Conservation (phyloP, 2,329 filamentous ascomycete species). For the Cercospora beticola region DNA sequence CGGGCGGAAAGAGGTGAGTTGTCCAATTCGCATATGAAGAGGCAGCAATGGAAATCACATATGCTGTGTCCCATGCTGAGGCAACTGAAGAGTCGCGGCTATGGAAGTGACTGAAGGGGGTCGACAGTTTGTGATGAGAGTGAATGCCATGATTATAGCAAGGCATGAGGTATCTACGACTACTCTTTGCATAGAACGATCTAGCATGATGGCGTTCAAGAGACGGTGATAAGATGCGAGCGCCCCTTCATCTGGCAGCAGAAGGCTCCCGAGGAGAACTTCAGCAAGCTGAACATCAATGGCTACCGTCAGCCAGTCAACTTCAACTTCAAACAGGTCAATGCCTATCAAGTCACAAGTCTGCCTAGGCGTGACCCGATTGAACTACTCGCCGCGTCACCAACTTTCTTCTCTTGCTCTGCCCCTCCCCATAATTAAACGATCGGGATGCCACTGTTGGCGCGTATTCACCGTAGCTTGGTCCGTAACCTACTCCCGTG, state of each 20-base stretch:
- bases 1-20: not conserved
- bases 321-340: conserved; percentile 36
- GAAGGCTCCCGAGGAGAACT: conserved; percentile 79
- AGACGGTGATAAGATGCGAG: no score
- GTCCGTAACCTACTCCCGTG: no score
- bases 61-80: not conserved
- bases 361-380: conserved; percentile 32
- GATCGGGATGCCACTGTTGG: no score
- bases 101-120: not conserved
- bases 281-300: conserved; percentile 67
- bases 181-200: no score
- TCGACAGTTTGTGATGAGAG: not conserved
- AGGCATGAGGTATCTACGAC: no score
- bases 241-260: no score
- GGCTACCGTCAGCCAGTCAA: conserved; percentile 48
- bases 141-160: not conserved
- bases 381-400: conserved; percentile 29
- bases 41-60: no score
- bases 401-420: conserved; percentile 20
- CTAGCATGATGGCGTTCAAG: no score
- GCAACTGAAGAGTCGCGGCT: not conserved
- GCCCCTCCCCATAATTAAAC: no score
- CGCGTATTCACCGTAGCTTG: no score
- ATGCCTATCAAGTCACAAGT: conserved; percentile 37
- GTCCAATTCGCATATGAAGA: not conserved